Percentiles rank a stretch among this genome's conserved stretches.
Conservation (phyloP, 345 rosid genomes). For the Psidium friedrichsthalianum region DNA sequence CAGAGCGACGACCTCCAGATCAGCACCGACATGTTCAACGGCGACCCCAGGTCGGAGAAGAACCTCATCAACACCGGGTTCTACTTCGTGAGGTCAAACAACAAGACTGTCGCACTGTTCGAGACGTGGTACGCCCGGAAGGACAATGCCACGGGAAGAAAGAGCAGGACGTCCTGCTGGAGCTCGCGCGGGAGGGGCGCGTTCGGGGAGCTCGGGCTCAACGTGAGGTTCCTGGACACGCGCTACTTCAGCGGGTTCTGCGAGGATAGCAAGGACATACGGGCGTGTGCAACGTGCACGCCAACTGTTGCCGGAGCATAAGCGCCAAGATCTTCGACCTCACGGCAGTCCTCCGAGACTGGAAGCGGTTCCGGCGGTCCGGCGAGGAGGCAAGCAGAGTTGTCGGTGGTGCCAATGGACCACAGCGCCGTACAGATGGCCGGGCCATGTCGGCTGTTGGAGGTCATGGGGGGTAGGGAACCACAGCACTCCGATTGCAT, state of each 20-base stretch:
- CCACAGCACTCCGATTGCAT: not conserved
- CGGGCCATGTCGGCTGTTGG: conserved; percentile 20
- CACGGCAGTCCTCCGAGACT: conserved; percentile 34
- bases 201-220: conserved; percentile 22
- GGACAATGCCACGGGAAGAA: conserved; percentile 35
- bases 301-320: conserved; percentile 75
- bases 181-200: conserved; percentile 24
- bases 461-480: conserved; percentile 25
- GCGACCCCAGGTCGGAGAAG: conserved; percentile 11
- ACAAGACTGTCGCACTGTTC: conserved; percentile 49
- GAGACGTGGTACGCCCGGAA: conserved; percentile 51
- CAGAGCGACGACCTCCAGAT: conserved; percentile 20
- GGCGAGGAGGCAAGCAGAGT: not conserved
- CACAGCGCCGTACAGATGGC: conserved; percentile 14
- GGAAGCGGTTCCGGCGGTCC: conserved; percentile 39
- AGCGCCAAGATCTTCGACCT: conserved; percentile 58
- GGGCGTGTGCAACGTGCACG: conserved; percentile 56
- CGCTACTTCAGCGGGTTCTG: conserved; percentile 72
- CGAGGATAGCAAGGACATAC: conserved; percentile 37
- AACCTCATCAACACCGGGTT: conserved; percentile 60
- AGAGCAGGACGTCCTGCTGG: conserved; percentile 62
- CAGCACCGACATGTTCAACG: conserved; percentile 26
- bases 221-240: conserved; percentile 40
- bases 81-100: conserved; percentile 57
- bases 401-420: not conserved